Evolutionary conservation across 116 monocot genomes (phyloP), one percentile per base, ranked within the genome.

Genomic region (Dioscorea cayenensis): DNA sequence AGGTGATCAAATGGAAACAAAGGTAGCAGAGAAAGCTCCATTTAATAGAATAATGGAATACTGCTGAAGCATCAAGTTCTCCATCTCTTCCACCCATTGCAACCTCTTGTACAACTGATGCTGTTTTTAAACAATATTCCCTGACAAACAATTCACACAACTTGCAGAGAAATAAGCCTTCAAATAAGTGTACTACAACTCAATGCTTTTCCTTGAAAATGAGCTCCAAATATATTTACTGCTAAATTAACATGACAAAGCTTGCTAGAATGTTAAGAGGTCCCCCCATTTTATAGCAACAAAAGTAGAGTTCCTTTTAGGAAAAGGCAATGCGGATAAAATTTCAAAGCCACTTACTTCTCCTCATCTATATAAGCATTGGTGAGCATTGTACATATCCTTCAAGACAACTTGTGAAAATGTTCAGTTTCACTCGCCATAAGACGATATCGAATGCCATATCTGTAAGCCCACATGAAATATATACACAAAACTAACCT

Each of bases 381-480:
- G 67, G 7, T 8, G 13, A 23, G 22, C 62, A 22, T 23, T 21
- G 62, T 9, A 60, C 32, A 32, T 32, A 8, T 20, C 48, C 49
- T n/a, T 36, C 17, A 55, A 55, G 55, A 55, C 12, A 48, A 6
- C 67, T 67, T 1, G 7, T 22, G n/a, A 38, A 20, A 37, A 81
- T 81, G 81, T 64, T 81, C 20, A 16, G 70, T 7, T 73, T 77
- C 35, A 29, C 49, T 14, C 11, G 35, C 49, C 49, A 28, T 27
- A 65, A 35, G 18, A 20, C 73, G 0, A 14, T 27, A 27, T 38
- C 77, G 9, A 69, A 81, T 63, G 65, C 82, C 13, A 37, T 82
- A 27, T 74, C 77, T 29, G 77, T 82, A 71, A 73, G 77, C 66
- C 35, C 19, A 10, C 12, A 4, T 32, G 32, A 32, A 25, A 38